Base-by-base conservation (phyloP, 768 basidiomycete genomes). In the Boletus tomentosulus region DNA sequence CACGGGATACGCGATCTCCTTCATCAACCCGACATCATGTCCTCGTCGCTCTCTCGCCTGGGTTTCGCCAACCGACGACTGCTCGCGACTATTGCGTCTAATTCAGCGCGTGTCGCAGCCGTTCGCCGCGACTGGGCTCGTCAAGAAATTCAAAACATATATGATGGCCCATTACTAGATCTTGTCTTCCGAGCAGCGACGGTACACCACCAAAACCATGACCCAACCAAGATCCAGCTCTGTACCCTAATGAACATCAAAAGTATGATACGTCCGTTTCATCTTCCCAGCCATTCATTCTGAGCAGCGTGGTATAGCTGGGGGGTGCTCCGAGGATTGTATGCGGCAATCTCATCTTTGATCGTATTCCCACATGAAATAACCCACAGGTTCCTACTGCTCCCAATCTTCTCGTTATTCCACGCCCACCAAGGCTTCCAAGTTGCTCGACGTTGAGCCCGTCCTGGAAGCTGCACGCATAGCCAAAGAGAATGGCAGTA, bases 161-260 rank as follows among this genome's bases (percentile, higher is more conserved):
- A 91, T 66, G 84, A 97, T 69, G 77, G 78, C 4, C 91, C 96
- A 7, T 71, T 98, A 48, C 81, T 98, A 62, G 89, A 94, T 43
- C 85, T 96, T 50, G 85, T 96, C 56, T 98, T 89, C 71, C 82
- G 84, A 48, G 87, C 96, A 34, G 90, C 93, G 13, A 71, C 81
- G 3, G 80, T 95, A 11, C 96, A 98, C 71, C 78, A 95, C 59
- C 80, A 86, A 65, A 77, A 89, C 69, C 92, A 97, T 61, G 88
- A 95, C 73, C 86, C 94, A 31, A 79, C 73, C 62, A 92, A 97
- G 76, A 84, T 98, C 30, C 96, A 98, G 73, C 80, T 98, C 31
- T 98, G 95, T 63, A 98, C 96, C 4, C 79, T 98, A 30, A 93
- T 98, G 89, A 98, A 98, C 69, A 98, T 98, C 72, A 98, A 98